These are phyloP conservation scores for Zoysia matrella DNA, from an alignment of 202 grass and related monocot species.

Conservation along the genomic window DNA sequence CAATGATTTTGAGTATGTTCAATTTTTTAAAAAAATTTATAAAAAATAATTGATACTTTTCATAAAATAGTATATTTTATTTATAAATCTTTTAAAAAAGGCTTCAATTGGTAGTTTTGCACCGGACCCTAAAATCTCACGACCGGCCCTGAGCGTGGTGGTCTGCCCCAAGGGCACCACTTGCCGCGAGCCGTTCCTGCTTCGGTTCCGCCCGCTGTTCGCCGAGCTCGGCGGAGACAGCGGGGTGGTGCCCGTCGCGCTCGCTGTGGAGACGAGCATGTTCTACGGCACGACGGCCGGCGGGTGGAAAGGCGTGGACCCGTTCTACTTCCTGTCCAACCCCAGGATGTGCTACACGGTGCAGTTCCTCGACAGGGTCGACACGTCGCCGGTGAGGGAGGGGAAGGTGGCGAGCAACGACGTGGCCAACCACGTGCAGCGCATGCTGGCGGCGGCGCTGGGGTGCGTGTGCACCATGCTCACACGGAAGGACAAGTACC, in stretches of 20 bases:
- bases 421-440: slow-evolving; percentile 70
- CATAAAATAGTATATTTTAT: no score
- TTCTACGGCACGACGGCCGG: slow-evolving; percentile 74
- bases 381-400: slow-evolving; percentile 36
- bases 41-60: no score
- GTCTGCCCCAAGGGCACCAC: slow-evolving; percentile 80
- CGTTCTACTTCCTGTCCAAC: slow-evolving; percentile 63
- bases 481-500: slow-evolving; percentile 83
- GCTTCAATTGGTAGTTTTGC: no score
- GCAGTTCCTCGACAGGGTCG: slow-evolving; percentile 54
- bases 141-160: slow-evolving; percentile 33
- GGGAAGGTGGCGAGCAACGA: slow-evolving; percentile 44
- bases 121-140: no score
- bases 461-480: slow-evolving; percentile 75
- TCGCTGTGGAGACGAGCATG: slow-evolving; percentile 45
- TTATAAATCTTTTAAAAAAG: no score
- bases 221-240: not conserved
- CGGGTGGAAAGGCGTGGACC: slow-evolving; percentile 72
- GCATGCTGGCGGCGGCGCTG: slow-evolving; percentile 51
- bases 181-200: slow-evolving; percentile 72
- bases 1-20: no score
- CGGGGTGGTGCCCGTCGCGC: slow-evolving; percentile 43
- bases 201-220: slow-evolving; percentile 83
- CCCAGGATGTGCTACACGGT: slow-evolving; percentile 62
- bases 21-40: no score